Percentiles rank a stretch among this genome's conserved stretches.
Evolutionary conservation across 2,329 filamentous ascomycete species (phyloP).

Genomic region (Phyllosticta ampelicida): DNA sequence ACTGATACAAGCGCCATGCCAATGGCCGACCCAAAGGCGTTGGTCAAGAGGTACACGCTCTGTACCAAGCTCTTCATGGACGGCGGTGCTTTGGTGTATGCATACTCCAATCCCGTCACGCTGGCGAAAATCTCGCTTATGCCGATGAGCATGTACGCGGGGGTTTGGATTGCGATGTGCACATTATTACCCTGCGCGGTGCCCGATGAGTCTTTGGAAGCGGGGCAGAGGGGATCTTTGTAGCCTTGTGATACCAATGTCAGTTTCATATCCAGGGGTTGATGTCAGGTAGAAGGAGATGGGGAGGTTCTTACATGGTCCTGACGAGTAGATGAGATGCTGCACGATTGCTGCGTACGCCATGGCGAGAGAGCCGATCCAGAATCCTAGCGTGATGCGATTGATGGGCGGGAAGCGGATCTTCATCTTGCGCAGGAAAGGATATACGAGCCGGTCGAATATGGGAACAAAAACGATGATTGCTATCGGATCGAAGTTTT

Average conservation of each 20-base stretch:
- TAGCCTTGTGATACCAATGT: conserved; percentile 30
- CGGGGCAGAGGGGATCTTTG: conserved; percentile 27
- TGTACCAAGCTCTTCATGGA: conserved; percentile 39
- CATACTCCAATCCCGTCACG: conserved; percentile 38
- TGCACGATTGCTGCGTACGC: conserved; percentile 48
- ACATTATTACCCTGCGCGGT: conserved; percentile 27
- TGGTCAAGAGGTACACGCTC: conserved; percentile 50
- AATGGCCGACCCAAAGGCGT: conserved; percentile 50
- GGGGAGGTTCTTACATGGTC: conserved; percentile 23
- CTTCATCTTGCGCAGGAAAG: conserved; percentile 29
- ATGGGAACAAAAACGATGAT: conserved; percentile 39
- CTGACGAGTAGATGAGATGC: conserved; percentile 44
- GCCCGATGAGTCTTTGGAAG: conserved; percentile 19
- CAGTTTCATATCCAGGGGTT: not conserved
- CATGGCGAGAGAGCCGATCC: conserved; percentile 42
- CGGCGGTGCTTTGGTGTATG: conserved; percentile 38
- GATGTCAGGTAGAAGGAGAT: too few relatives aligned
- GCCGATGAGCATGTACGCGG: conserved; percentile 38
- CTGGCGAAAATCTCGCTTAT: conserved; percentile 38
- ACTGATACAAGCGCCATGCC: conserved; percentile 52
- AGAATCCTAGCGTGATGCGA: conserved; percentile 42
- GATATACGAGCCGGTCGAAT: conserved; percentile 33
- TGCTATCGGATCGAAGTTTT: conserved; percentile 37
- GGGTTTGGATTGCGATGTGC: conserved; percentile 37
- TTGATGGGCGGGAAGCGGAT: conserved; percentile 42